Evolutionary conservation across 352 stramenopile genomes (phyloP), one percentile per base, ranked within the genome.

Genomic region (Plasmopara halstedii): DNA sequence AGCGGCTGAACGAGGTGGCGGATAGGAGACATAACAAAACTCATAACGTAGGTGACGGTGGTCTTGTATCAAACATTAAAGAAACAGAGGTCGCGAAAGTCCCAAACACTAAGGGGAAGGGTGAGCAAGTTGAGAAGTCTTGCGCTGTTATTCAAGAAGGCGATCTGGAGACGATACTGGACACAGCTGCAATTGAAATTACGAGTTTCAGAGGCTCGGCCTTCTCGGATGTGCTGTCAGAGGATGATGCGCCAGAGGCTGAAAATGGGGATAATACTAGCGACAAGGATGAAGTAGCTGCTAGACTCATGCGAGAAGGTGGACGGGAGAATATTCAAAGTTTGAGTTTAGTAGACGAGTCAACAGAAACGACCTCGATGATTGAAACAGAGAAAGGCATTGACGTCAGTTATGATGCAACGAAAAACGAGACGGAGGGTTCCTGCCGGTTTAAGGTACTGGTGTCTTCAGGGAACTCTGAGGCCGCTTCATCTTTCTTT

Each of bases 191-290:
- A 1, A 63, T 70, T 9, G 56, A 56, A 27, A 50, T 57, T 26
- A 65, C 66, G 15, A 11, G 53, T 14, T 42, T 41, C 37, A 42
- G 43, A 43, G 21, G 22, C 7, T 66, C 56, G 8, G 21, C 39
- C 25, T 48, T 56, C 23, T 58, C 51, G 7, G 56, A 71, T 35
- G 39, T 56, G 22, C 42, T 71, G 22, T 66, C 57, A 19, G 48
- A 62, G 33, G 56, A 70, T 50, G 57, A 64, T n/a, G 50, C 36
- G 2, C 37, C 48, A n/a, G 38, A 33, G 23, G 42, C 23, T 15
- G 55, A 56, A 17, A 39, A 48, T 0, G 47, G 64, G 5, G 54
- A 55, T 6, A 49, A 63, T 10, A 27, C 29, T n/a, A 10, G 19
- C 2, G 39, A 22, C 8, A 39, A 53, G 13, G 46, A 50, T 2